Evolutionary conservation across 1,284 basidiomycete genomes (phyloP), one percentile per base, ranked within the genome.

Genomic region (Phylloboletellus chloephorus): DNA sequence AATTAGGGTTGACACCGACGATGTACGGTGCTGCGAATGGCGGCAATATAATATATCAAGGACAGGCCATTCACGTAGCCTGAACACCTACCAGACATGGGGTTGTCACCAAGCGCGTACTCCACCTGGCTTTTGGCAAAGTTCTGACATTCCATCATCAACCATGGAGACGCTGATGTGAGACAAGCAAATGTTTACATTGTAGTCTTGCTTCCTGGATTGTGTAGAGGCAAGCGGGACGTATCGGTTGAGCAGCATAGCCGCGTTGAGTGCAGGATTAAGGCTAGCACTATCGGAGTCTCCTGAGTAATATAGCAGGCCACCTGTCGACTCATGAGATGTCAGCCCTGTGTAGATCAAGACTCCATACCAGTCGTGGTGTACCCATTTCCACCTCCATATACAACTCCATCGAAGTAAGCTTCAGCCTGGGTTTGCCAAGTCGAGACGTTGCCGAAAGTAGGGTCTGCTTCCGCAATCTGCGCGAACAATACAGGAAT

Each of bases 1-100:
- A 87, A 65, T 95, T 95, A 4, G 90, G 88, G 61, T 94, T 90
- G 39, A 74, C 68, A 24, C 92, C 91, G 17, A 94, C 89, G 40
- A 90, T 63, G 56, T 88, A 91, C 0, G 88, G 83, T 4, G 73
- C 82, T 79, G 44, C 5, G n/a, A 43, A 36, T n/a, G 31, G 6
- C 8, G 3, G 5, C 7, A 29, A 25, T n/a, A 17, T 9, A 19
- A 11, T n/a, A 17, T 9, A 13, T 57, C 21, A 45, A 13, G 22
- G n/a, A 35, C 10, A n/a, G 1, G 5, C 17, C 23, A 13, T 26
- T 28, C 10, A 10, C 7, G 7, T 9, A 13, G n/a, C 20, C 5
- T 7, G 8, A 38, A 22, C 32, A 38, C 41, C 39, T 31, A 53
- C 84, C 74, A 44, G 77, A 80, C 87, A 91, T 92, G 1, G 88